Conservation (phyloP, 1,284 basidiomycete genomes). For the Pseudozyma hubeiensis region DNA sequence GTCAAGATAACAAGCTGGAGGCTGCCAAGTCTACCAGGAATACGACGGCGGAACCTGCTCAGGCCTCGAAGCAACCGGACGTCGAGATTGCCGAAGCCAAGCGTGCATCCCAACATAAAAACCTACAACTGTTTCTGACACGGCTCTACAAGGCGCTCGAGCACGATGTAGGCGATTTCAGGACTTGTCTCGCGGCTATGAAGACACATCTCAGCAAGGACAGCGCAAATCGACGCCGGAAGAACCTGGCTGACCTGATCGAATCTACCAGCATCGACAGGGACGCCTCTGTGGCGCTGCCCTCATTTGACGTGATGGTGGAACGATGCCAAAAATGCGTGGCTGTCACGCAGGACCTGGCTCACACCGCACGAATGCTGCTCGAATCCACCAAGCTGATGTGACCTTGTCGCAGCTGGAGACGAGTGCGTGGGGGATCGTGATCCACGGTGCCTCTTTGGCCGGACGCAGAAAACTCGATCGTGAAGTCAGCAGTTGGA, state of each 20-base stretch:
- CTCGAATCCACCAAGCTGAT: not conserved
- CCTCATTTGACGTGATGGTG: constrained; percentile 13
- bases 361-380: constrained; percentile 8
- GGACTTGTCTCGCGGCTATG: constrained; percentile 27
- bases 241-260: not conserved
- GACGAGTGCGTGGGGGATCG: too few species aligned
- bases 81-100: not conserved
- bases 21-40: not conserved
- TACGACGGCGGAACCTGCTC: too few species aligned
- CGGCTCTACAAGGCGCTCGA: constrained; percentile 31
- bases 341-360: constrained; percentile 13
- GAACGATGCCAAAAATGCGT: constrained; percentile 14
- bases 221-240: not conserved
- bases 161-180: constrained; percentile 25
- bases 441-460: too few species aligned
- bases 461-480: too few species aligned
- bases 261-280: not conserved
- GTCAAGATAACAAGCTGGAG: not conserved
- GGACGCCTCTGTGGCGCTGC: constrained; percentile 6
- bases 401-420: not conserved
- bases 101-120: not conserved
- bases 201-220: constrained; percentile 20
- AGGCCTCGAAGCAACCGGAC: not conserved
- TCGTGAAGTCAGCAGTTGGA: not conserved
- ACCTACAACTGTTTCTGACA: constrained; percentile 9